phyloP scores from a whole-genome alignment of 1,139 yeast species.

The Candida sp. region DNA sequence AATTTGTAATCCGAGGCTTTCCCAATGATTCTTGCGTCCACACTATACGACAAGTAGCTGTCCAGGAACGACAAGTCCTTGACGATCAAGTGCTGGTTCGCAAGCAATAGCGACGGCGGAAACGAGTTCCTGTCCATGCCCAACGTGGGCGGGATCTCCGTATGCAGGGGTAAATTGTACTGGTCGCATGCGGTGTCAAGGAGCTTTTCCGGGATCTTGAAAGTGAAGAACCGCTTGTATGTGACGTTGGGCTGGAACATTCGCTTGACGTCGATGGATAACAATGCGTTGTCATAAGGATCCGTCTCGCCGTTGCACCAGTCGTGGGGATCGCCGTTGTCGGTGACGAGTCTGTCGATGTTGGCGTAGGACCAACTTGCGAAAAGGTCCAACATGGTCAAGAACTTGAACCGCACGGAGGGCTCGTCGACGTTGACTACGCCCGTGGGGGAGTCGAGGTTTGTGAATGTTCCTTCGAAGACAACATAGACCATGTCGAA shows the following conservation, averaged over 20 bases:
- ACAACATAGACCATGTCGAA: constrained; percentile 50
- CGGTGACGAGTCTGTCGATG: constrained; percentile 47
- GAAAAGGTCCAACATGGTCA: constrained; percentile 49
- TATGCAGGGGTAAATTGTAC: constrained; percentile 40
- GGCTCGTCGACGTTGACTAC: constrained; percentile 33
- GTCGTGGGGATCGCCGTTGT: constrained; percentile 52
- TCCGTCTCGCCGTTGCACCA: constrained; percentile 55
- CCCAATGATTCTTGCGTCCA: constrained; percentile 49
- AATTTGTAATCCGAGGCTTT: constrained; percentile 39
- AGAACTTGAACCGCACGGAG: constrained; percentile 34
- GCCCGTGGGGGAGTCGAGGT: constrained; percentile 30
- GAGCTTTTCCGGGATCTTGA: constrained; percentile 44
- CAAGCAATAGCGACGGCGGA: constrained; percentile 27
- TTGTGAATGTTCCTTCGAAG: constrained; percentile 37
- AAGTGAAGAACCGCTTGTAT: constrained; percentile 48
- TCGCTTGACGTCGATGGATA: constrained; percentile 44
- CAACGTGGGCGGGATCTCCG: constrained; percentile 42
- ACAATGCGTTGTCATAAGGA: constrained; percentile 41
- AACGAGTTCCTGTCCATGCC: constrained; percentile 32
- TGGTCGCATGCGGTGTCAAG: constrained; percentile 44
- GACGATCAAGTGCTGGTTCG: constrained; percentile 20
- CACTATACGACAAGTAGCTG: constrained; percentile 39
- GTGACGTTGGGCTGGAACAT: constrained; percentile 42
- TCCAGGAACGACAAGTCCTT: constrained; percentile 46
- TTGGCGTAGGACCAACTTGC: constrained; percentile 54